Evolutionary conservation across 164 flowering plant species (phyloP), one percentile per base, ranked within the genome.

Genomic region (Protea cynaroides): DNA sequence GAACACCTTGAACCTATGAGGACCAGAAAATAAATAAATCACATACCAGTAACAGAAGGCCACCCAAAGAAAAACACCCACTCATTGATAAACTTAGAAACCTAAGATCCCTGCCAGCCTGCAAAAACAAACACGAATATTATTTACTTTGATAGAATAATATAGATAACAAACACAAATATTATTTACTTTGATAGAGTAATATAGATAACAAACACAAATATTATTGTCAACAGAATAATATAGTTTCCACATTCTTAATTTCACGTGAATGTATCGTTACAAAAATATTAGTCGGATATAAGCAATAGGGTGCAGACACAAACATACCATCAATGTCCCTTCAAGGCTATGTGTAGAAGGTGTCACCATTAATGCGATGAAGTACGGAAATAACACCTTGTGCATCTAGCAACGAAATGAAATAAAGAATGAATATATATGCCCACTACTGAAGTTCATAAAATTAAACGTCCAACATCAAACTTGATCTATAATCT

Each of bases 301-400:
- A 29, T 4, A 29, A 4, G 34, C 3, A 1, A 29, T 29, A 29
- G 34, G 34, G 34, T 29, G n/a, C n/a, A 29, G 4, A 59, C 58
- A 43, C 0, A 38, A 67, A 64, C 75, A 56, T 83, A 89, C 98
- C 91, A 90, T 69, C 76, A 94, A 73, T 14, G 97, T 85, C 29
- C 98, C 98, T 72, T 94, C 98, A 57, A 91, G 87, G 79, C 95
- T 74, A 64, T 79, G 88, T 25, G 83, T 87, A 59, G 84, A 62
- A 11, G 97, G 89, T 29, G 91, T 82, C 61, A 85, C 80, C 58
- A 73, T 62, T 54, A 94, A 68, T 8, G 95, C 91, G 44, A 89
- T 55, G 64, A 83, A 79, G 77, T 66, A 78, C 54, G 92, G 89
- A 56, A 90, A 63, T 74, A 91, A 70, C 61, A 87, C 92, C 44